Conservation (phyloP, 768 basidiomycete genomes). For the Lentinula guzmanii region DNA sequence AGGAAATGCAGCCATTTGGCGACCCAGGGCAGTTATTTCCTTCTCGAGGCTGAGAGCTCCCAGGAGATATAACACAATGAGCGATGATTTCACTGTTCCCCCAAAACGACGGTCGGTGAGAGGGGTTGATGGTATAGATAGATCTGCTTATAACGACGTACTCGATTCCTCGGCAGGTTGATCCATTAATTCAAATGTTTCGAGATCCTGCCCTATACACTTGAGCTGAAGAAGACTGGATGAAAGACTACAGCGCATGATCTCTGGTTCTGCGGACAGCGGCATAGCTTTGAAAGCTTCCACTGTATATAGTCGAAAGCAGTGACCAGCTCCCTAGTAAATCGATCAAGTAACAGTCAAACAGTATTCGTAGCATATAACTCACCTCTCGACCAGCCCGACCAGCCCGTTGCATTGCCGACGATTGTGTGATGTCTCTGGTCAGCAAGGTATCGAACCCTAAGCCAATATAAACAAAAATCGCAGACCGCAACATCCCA, state of each 20-base stretch:
- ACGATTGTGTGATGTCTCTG: constrained; percentile 81
- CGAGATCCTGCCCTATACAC: constrained; percentile 75
- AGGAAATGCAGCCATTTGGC: constrained; percentile 85
- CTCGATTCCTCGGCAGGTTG: constrained; percentile 69
- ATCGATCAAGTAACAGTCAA: background rate
- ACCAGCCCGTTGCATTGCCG: constrained; percentile 90
- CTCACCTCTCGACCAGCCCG: constrained; percentile 90
- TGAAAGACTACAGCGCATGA: constrained; percentile 79
- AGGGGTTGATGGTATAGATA: background rate
- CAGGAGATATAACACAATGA: constrained; percentile 72
- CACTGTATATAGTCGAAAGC: constrained; percentile 92
- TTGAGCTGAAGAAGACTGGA: constrained; percentile 83
- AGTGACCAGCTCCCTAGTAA: constrained; percentile 67
- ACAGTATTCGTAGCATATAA: background rate
- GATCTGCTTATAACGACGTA: constrained; percentile 30
- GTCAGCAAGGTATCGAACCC: constrained; percentile 87
- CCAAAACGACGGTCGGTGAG: background rate
- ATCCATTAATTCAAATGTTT: constrained; percentile 86
- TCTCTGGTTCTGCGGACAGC: constrained; percentile 77
- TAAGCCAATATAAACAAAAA: constrained; percentile 19
- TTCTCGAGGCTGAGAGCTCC: constrained; percentile 69
- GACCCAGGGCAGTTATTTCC: constrained; percentile 65
- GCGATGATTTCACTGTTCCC: constrained; percentile 48
- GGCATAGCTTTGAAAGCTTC: constrained; percentile 63
- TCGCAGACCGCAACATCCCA: background rate